A percentile compares a stretch with the other conserved stretches of the same genome.
phyloP scores from a whole-genome alignment of 805 yeast species.

The Cyberlindnera maritima region DNA sequence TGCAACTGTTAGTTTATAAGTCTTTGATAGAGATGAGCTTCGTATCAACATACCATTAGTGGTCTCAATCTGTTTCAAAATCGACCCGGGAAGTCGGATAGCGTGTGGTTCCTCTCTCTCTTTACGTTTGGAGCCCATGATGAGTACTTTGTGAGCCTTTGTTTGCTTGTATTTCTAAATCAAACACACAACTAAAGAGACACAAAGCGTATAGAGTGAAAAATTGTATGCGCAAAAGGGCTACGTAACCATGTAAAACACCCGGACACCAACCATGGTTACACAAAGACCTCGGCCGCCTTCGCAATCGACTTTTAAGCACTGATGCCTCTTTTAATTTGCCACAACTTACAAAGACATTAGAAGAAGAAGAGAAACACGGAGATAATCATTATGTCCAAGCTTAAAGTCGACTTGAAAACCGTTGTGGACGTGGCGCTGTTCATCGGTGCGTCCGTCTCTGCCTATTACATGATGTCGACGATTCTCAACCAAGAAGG shows the following conservation, averaged over 20 bases:
- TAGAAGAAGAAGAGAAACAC: not conserved
- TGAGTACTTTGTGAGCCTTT: too few relatives aligned
- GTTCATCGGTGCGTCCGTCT: conserved; percentile 61
- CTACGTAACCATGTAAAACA: too few relatives aligned
- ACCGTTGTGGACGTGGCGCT: conserved; percentile 45
- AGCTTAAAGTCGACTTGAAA: conserved; percentile 36
- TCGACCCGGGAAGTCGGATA: conserved; percentile 53
- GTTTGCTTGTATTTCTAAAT: too few relatives aligned
- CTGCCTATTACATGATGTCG: conserved; percentile 61
- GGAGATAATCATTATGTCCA: too few relatives aligned
- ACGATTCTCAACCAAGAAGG: conserved; percentile 42
- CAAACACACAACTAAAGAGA: too few relatives aligned
- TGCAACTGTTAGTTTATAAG: conserved; percentile 6
- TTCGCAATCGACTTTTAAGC: too few relatives aligned
- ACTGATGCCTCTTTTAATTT: too few relatives aligned
- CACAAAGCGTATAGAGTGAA: too few relatives aligned
- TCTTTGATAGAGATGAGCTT: not conserved
- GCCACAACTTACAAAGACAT: too few relatives aligned
- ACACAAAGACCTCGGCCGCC: too few relatives aligned
- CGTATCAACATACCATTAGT: conserved; percentile 6
- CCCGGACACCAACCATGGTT: too few relatives aligned
- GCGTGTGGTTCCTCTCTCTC: conserved; percentile 33
- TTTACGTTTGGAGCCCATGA: conserved; percentile 13
- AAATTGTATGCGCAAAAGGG: too few relatives aligned
- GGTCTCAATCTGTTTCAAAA: conserved; percentile 51